Percentiles rank a stretch among this genome's conserved stretches.
These are phyloP conservation scores for Nannochloris sp. DNA, from an alignment of 139 green algal species.

Conservation along the genomic window DNA sequence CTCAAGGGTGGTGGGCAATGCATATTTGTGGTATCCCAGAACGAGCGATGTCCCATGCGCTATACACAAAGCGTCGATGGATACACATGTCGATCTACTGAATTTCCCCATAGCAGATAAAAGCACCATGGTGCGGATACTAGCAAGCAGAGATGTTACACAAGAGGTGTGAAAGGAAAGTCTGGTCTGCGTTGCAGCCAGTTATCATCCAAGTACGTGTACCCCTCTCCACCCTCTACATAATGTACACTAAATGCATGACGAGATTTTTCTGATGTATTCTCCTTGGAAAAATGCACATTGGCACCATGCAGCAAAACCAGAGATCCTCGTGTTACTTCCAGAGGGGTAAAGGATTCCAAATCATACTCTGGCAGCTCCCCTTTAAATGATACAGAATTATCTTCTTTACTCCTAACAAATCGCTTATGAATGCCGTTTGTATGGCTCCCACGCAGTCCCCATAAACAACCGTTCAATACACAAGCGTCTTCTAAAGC, in stretches of 20 bases:
- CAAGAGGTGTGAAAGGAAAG: constrained; percentile 55
- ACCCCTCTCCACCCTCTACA: constrained; percentile 46
- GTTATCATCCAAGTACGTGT: constrained; percentile 57
- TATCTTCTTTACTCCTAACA: constrained; percentile 14
- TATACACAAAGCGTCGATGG: too few species aligned
- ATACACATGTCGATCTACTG: not conserved
- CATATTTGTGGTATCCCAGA: constrained; percentile 11
- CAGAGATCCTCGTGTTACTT: constrained; percentile 63
- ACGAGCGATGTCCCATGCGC: too few species aligned
- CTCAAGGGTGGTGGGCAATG: constrained; percentile 8
- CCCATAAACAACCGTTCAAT: constrained; percentile 91
- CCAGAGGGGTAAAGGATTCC: constrained; percentile 55
- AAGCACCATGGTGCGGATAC: too few species aligned
- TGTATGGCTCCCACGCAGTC: constrained; percentile 40
- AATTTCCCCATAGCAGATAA: not conserved
- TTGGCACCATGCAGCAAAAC: constrained; percentile 81
- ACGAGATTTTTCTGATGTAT: constrained; percentile 38
- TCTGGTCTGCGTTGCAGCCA: constrained; percentile 59
- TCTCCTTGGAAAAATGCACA: constrained; percentile 53
- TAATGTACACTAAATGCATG: constrained; percentile 79
- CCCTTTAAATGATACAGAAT: constrained; percentile 39
- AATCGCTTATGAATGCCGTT: constrained; percentile 41
- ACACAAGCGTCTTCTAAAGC: constrained; percentile 83
- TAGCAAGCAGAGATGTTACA: constrained; percentile 1
- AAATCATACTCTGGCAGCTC: constrained; percentile 39